Percentiles rank a stretch among this genome's conserved stretches.
phyloP scores from a whole-genome alignment of 2,329 filamentous ascomycete species.

The Colletotrichum echinochloae region DNA sequence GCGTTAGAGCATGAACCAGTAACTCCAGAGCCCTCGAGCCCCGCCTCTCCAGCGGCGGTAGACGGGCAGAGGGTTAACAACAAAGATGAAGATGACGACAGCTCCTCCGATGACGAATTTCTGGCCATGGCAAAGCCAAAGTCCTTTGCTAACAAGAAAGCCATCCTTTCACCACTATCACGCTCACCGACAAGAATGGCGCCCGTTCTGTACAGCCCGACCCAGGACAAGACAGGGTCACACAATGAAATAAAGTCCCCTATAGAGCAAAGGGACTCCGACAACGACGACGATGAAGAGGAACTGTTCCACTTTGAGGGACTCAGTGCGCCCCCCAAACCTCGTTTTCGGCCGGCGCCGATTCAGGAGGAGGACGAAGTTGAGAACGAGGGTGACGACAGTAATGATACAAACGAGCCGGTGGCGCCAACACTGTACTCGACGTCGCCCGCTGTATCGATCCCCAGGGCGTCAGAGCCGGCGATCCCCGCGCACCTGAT shows the following conservation, averaged over 20 bases:
- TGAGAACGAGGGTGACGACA: slow-evolving; percentile 47
- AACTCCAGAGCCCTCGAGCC: not conserved
- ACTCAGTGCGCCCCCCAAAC: slow-evolving; percentile 47
- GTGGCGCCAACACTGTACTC: slow-evolving; percentile 51
- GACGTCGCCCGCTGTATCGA: slow-evolving; percentile 59
- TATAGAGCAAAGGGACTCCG: slow-evolving; percentile 22
- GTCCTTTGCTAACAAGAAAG: slow-evolving; percentile 47
- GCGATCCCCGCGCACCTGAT: slow-evolving; percentile 43
- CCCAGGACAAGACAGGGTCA: slow-evolving; percentile 9
- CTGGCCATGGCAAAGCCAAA: slow-evolving; percentile 55
- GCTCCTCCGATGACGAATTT: slow-evolving; percentile 56
- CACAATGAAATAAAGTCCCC: not conserved
- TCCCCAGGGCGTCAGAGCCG: slow-evolving; percentile 48
- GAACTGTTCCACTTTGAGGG: slow-evolving; percentile 62
- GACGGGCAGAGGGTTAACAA: not conserved
- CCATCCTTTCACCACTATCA: slow-evolving; percentile 37
- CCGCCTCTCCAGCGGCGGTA: not conserved
- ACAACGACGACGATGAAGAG: slow-evolving; percentile 45
- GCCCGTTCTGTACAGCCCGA: slow-evolving; percentile 24
- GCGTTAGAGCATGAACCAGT: slow-evolving; percentile 2
- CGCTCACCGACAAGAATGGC: slow-evolving; percentile 31
- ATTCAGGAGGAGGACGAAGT: slow-evolving; percentile 53
- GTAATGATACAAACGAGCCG: slow-evolving; percentile 33
- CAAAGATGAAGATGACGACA: slow-evolving; percentile 44
- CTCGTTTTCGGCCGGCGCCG: slow-evolving; percentile 44